Evolutionary conservation across 2,329 filamentous ascomycete genomes (phyloP).

Genomic region (Beauveria pseudobassiana): DNA sequence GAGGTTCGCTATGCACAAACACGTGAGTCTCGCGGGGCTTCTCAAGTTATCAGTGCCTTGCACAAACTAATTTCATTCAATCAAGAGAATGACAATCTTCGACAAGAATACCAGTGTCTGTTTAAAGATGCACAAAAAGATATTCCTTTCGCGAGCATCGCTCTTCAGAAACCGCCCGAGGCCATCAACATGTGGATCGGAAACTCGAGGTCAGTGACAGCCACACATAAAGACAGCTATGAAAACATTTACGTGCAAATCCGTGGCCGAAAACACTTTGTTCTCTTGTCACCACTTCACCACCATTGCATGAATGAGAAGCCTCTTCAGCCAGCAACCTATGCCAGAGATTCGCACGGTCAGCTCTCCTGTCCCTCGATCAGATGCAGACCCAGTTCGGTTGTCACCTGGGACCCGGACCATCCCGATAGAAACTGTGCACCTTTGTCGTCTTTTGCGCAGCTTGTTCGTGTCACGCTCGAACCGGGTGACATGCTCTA

Average conservation of each 20-base stretch:
- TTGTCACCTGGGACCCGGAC: constrained; percentile 71
- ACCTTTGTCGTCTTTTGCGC: constrained; percentile 49
- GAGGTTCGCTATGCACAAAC: constrained; percentile 70
- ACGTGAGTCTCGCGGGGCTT: constrained; percentile 37
- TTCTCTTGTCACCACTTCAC: constrained; percentile 63
- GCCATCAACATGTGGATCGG: constrained; percentile 82
- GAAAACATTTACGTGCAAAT: constrained; percentile 80
- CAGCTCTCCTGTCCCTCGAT: constrained; percentile 28
- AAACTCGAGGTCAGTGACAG: constrained; percentile 60
- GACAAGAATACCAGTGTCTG: constrained; percentile 60
- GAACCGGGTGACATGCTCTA: constrained; percentile 74
- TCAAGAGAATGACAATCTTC: constrained; percentile 72
- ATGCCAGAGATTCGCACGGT: constrained; percentile 31
- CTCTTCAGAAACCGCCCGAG: constrained; percentile 58
- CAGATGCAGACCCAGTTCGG: constrained; percentile 40
- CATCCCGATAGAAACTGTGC: constrained; percentile 41
- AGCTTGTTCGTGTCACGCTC: constrained; percentile 60
- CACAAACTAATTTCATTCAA: neutral
- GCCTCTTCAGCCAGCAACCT: constrained; percentile 49
- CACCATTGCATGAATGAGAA: constrained; percentile 62
- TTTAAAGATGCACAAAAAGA: constrained; percentile 54
- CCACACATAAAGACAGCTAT: constrained; percentile 75
- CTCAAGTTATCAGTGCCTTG: neutral
- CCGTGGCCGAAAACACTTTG: constrained; percentile 65
- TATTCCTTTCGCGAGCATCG: constrained; percentile 67